Conservation (phyloP, 306 rosid genomes). For the Hippophae gyantsensis region DNA sequence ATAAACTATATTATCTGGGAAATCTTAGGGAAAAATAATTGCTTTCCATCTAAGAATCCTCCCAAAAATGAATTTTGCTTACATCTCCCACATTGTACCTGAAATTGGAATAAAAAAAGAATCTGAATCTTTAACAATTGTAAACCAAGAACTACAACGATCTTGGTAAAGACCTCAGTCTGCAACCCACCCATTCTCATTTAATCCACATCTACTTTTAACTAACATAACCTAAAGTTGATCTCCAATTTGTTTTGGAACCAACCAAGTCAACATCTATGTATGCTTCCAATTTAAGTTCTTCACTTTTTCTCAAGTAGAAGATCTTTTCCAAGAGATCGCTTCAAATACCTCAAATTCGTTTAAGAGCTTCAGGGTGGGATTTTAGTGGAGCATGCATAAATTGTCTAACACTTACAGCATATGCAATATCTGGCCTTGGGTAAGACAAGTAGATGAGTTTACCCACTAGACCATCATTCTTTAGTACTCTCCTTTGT, state of each 20-base stretch:
- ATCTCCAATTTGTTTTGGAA: background rate
- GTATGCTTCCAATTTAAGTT: background rate
- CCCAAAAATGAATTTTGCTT: too few species aligned
- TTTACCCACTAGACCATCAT: background rate
- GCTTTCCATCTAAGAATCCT: too few species aligned
- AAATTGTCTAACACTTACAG: background rate
- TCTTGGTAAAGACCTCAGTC: too few species aligned
- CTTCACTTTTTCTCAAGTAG: background rate
- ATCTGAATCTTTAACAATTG: too few species aligned
- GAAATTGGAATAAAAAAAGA: too few species aligned
- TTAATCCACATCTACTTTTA: too few species aligned
- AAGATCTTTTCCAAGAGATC: background rate
- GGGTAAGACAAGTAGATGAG: background rate
- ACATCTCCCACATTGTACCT: too few species aligned
- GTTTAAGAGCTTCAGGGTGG: too few species aligned
- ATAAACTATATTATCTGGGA: too few species aligned
- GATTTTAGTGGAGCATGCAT: background rate
- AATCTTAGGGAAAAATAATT: too few species aligned
- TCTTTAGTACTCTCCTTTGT: background rate
- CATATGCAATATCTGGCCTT: background rate
- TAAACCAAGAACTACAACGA: too few species aligned
- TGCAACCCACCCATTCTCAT: too few species aligned
- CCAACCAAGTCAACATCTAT: background rate
- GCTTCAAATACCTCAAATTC: background rate
- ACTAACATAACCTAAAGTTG: background rate